Conservation (phyloP, 139 green algal species). For the Micractinium sp. region DNA sequence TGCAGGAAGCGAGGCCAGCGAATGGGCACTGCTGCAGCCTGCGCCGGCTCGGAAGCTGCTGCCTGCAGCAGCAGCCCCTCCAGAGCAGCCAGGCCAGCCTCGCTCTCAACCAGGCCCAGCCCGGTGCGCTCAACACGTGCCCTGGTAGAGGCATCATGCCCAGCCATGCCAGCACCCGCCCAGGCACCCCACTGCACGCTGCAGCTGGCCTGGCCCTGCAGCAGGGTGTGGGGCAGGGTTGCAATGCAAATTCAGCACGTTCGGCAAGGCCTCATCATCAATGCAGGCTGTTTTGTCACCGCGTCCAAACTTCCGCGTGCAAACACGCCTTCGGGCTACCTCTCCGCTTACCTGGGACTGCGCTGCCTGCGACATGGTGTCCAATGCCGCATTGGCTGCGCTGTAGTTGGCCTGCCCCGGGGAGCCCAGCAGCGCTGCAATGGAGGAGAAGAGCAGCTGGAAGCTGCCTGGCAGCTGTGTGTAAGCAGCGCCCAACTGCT, state of each 20-base stretch:
- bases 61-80: constrained; percentile 33
- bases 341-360: not conserved
- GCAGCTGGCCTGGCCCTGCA: constrained; percentile 32
- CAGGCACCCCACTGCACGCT: constrained; percentile 67
- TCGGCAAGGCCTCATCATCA: too few species aligned
- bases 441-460: constrained; percentile 62
- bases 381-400: constrained; percentile 61
- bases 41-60: not conserved
- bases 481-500: not conserved
- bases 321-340: too few species aligned
- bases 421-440: constrained; percentile 62
- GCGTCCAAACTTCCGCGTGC: not conserved
- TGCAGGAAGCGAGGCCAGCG: constrained; percentile 50
- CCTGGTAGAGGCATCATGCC: constrained; percentile 35
- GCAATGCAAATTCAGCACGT: not conserved
- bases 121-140: constrained; percentile 73
- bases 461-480: constrained; percentile 32
- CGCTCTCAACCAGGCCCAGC: constrained; percentile 57
- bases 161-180: constrained; percentile 61
- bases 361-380: constrained; percentile 31
- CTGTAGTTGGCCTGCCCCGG: constrained; percentile 70
- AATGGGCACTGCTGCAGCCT: constrained; percentile 50
- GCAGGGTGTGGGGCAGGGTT: not conserved
- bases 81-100: constrained; percentile 42
- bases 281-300: too few species aligned